Percentiles rank a stretch among this genome's conserved stretches.
Conservation (phyloP, 176 grass and related monocot genomes). For the Aegilops umbellulata region DNA sequence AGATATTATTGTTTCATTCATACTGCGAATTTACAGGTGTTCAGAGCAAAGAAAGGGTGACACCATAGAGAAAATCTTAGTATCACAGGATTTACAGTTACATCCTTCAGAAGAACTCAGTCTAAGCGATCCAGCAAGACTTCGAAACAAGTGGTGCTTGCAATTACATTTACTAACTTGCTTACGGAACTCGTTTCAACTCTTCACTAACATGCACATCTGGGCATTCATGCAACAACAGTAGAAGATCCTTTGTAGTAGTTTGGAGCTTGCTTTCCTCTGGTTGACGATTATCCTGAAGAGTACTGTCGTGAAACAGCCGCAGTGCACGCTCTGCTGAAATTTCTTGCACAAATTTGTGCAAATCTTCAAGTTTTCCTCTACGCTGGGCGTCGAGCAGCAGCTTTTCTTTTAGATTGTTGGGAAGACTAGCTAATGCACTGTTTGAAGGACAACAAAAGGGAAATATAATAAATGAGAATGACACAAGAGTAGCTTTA, state of each 20-base stretch:
- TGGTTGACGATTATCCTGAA: slow-evolving; percentile 21
- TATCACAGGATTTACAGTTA: slow-evolving; percentile 3
- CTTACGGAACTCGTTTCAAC: neutral
- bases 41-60: neutral
- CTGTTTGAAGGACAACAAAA: slow-evolving; percentile 5
- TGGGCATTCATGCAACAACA: slow-evolving; percentile 28
- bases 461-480: neutral
- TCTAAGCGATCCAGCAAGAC: neutral
- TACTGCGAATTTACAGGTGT: neutral
- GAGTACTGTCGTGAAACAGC: slow-evolving; percentile 30
- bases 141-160: neutral
- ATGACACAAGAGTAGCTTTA: neutral
- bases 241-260: slow-evolving; percentile 19
- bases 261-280: slow-evolving; percentile 31
- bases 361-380: slow-evolving; percentile 34
- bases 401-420: slow-evolving; percentile 36
- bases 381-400: slow-evolving; percentile 25
- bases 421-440: slow-evolving; percentile 41
- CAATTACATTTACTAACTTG: neutral
- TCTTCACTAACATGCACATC: slow-evolving; percentile 35
- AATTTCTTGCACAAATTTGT: slow-evolving; percentile 31
- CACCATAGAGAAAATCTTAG: neutral
- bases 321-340: slow-evolving; percentile 38
- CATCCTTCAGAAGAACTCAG: neutral
- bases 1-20: neutral